Evolutionary conservation across 495 filamentous ascomycete genomes (phyloP), one percentile per base, ranked within the genome.

Genomic region (Neurospora tetraspora): DNA sequence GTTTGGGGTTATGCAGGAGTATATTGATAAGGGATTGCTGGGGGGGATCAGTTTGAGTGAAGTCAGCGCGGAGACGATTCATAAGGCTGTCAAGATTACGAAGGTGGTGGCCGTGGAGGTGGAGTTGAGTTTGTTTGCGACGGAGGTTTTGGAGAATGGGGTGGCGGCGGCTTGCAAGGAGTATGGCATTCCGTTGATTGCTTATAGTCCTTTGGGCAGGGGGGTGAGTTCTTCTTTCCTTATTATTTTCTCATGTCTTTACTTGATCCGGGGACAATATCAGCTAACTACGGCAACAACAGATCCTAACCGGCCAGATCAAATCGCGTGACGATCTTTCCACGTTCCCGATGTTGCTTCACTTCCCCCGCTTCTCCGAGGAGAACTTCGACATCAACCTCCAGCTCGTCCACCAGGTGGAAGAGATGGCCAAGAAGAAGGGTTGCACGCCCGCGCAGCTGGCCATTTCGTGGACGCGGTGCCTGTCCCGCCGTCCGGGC

Each of bases 21-120:
- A 89, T 75, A 86, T 96, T 27, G 87, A 93, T 74, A 89, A 87
- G 40, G 94, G 94, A 40, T 91, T 94, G 82, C 84, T 97, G 23
- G 89, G 89, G 18, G 93, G 91, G n/a, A 91, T 97, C 80, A 85
- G 87, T 11, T 78, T 97, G 68, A 91, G 88, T 47, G 94, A 97
- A 78, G 89, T 91, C 37, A 83, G 85, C 68, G 92, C 91, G 7
- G 84, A 88, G 45, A 94, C 92, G 3, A 93, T 97, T 76, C 85
- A 91, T 42, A 85, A 89, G 74, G 94, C 94, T 72, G 86, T 84
- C 42, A 90, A 90, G 74, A 36, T 36, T 18, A 86, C 89, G 69
- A 91, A 91, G 70, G 91, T 97, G 75, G 86, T 85, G 1, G 88
- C 87, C 4, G 92, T 94, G 27, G 94, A 97, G 80, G 89, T 92